These are phyloP conservation scores for Noccaea caerulescens DNA, from an alignment of 345 rosid genomes.

Conservation along the genomic window DNA sequence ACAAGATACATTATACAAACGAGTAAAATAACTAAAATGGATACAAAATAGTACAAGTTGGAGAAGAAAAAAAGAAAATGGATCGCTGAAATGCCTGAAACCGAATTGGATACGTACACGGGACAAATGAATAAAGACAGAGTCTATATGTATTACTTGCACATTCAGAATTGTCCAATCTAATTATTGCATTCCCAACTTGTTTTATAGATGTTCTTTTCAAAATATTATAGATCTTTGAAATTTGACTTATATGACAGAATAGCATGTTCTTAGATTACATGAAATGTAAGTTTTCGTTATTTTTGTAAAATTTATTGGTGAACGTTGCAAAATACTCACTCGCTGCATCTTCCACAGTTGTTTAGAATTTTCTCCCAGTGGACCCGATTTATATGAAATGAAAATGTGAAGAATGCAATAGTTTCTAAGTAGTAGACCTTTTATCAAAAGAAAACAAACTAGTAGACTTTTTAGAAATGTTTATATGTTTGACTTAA, in stretches of 20 bases:
- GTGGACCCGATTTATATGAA: background rate
- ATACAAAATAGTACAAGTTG: background rate
- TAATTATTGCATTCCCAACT: constrained; percentile 30
- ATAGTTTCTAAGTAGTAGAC: too few relatives aligned
- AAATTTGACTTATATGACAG: too few relatives aligned
- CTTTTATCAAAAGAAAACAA: too few relatives aligned
- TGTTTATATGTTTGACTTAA: too few relatives aligned
- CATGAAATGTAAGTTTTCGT: too few relatives aligned
- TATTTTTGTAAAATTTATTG: too few relatives aligned
- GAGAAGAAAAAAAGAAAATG: background rate
- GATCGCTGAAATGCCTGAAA: constrained; percentile 3
- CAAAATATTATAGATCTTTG: background rate
- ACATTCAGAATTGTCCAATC: constrained; percentile 18
- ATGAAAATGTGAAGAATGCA: too few relatives aligned
- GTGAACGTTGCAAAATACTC: too few relatives aligned
- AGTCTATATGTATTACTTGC: constrained; percentile 14
- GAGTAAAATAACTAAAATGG: background rate
- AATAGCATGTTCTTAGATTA: too few relatives aligned
- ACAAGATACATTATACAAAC: background rate
- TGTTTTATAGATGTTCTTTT: constrained; percentile 8
- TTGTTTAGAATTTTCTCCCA: background rate
- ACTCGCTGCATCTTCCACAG: background rate
- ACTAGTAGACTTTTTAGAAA: too few relatives aligned
- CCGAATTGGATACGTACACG: constrained; percentile 31
- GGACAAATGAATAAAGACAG: constrained; percentile 12